Percentiles rank a stretch among this genome's conserved stretches.
Evolutionary conservation across 441 rosid species (phyloP).

Genomic region (Pelargonium fulgidum): DNA sequence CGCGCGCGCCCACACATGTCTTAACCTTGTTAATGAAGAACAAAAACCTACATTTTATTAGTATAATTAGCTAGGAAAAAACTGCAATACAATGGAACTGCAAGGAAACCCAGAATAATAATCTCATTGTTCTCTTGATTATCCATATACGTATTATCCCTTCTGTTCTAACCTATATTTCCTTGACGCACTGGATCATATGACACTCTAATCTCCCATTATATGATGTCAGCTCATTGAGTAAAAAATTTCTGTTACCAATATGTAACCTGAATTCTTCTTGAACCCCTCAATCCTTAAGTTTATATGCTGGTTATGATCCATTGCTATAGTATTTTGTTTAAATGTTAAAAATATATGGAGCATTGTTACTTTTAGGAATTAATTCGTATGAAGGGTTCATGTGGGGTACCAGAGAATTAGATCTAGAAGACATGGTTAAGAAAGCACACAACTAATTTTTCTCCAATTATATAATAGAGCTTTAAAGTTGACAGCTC

Average conservation of each 20-base stretch:
- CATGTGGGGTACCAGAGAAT: neutral
- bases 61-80: neutral
- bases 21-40: neutral
- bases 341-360: neutral
- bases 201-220: neutral
- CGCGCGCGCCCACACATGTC: too few species aligned
- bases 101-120: neutral
- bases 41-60: neutral
- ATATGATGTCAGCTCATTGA: slow-evolving; percentile 6
- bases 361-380: neutral
- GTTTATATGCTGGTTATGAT: slow-evolving; percentile 3
- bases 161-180: neutral
- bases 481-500: slow-evolving; percentile 2
- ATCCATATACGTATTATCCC: neutral
- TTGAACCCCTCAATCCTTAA: slow-evolving; percentile 1
- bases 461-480: neutral
- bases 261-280: slow-evolving; percentile 1
- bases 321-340: neutral
- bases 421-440: slow-evolving; percentile 2
- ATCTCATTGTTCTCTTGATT: neutral
- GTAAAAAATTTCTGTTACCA: neutral
- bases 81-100: slow-evolving; percentile 3
- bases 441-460: neutral
- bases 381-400: neutral
- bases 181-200: neutral